Base-by-base conservation (phyloP, 768 basidiomycete genomes). In the Plicaturopsis crispa region DNA sequence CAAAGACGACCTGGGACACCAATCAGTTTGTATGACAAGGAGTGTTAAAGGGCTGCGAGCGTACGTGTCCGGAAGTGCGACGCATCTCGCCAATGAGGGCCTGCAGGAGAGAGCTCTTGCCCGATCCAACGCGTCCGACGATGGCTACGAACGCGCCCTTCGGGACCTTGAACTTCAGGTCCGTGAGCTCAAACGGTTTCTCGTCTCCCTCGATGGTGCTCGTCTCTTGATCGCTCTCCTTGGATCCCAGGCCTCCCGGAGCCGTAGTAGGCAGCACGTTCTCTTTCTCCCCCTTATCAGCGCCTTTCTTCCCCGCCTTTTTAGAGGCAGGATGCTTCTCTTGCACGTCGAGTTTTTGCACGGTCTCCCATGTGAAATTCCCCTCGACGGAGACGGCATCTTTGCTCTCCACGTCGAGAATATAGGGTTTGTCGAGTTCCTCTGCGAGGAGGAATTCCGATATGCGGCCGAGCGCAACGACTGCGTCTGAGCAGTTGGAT, bases 91-190 rank as follows among this genome's bases (percentile, higher is more conserved):
- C 78, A 26, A 80, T 68, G 31, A 81, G 43, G 1, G 71, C 69
- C 46, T 75, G 72, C 1, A 79, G 55, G 21, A 78, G 47, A 2
- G 71, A 75, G 41, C 70, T 79, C 78, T 87, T 87, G 19, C 85
- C 85, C 30, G 74, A 76, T 0, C 84, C 84, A 22, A 87, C 79
- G 7, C 72, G 67, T 12, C 85, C 85, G n/a, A 87, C 79, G 19
- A 87, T 74, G 1, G 76, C 80, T 5, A 84, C 66, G 22, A 86
- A 75, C 22, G 78, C 62, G 11, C 84, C 83, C 41, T 57, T 65
- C 2, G 65, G 65, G 26, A 79, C 53, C 32, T 52, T 48, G 23
- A 80, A 43, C 38, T 67, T 61, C 38, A 81, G 50, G 43, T 66
- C 55, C 28, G 57, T 62, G 34, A 81, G 51, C 38, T 65, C 59